Conservation (phyloP, 73 alveolate genomes). For the Paraurostyla sp. region DNA sequence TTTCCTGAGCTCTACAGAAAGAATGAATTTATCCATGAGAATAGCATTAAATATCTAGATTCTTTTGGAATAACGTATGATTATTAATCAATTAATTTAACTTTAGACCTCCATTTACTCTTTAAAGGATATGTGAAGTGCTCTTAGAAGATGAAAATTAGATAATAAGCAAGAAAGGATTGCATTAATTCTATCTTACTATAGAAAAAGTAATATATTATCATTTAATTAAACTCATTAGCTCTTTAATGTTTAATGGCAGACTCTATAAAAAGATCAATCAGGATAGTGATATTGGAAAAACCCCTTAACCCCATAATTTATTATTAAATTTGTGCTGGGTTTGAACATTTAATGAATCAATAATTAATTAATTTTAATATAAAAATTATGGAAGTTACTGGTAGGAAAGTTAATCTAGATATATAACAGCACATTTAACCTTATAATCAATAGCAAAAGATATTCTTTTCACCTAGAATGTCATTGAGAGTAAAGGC, state of each 20-base stretch:
- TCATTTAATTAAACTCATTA: background rate
- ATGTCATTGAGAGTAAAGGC: background rate
- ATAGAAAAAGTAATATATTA: constrained; percentile 4
- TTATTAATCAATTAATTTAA: background rate
- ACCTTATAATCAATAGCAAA: background rate
- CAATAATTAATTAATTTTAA: background rate
- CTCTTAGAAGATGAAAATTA: background rate
- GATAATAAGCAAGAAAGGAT: background rate
- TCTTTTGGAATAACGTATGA: background rate
- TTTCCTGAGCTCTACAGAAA: constrained; percentile 29
- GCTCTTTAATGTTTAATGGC: background rate
- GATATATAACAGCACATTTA: background rate
- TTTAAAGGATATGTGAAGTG: constrained; percentile 12
- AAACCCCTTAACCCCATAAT: too few relatives aligned
- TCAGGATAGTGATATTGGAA: background rate
- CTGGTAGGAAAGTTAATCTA: background rate
- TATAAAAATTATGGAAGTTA: background rate
- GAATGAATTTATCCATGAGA: background rate
- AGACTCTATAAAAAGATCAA: background rate
- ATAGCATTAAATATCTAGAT: background rate
- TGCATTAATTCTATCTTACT: background rate
- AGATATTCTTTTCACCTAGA: background rate
- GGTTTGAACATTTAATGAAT: background rate
- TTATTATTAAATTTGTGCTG: too few relatives aligned
- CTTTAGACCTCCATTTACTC: constrained; percentile 22